Base-by-base conservation (phyloP, 2,329 filamentous ascomycete genomes). In the Aspergillus hortae region DNA sequence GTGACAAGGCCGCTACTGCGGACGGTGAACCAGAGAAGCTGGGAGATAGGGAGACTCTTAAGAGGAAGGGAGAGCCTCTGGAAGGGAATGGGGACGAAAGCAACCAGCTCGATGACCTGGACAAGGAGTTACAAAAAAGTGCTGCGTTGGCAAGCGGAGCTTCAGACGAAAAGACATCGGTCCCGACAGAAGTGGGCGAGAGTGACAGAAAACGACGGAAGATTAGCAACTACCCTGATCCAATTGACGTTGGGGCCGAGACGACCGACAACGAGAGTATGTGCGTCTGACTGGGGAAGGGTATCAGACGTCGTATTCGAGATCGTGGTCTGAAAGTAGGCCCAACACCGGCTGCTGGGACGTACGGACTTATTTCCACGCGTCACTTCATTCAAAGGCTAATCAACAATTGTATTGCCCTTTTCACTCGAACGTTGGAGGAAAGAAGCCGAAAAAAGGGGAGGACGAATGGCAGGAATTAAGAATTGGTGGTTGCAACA, bases 211-310 rank as follows among this genome's bases (percentile, higher is more conserved):
- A 65, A 53, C 60, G 55, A 33, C 63, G 65, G 48, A 69, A 67
- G 49, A 62, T 67, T 27, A 69, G 67, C 59, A 67, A 67, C 43
- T 64, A 61, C 42, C 53, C 53, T n/a, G 57, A 61, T 32, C 58
- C 65, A 15, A 60, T 69, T 48, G 65, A 68, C 51, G 56, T 69
- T 47, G 64, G 65, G 15, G 57, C 55, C 2, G 53, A 56, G 12
- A 58, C 58, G 15, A 63, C 58, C 15, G 59, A 56, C 35, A 53
- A 61, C 33, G 60, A 63, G 33, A 56, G 49, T 12, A 32, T 35
- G 15, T n/a, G 11, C 15, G 19, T 23, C 11, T 42, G 40, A 42
- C 15, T n/a, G 35, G 14, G n/a, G 7, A 17, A 7, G 35, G 12
- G 14, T n/a, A 38, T n/a, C 12, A 5, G 7, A 15, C 6, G 15